Base-by-base conservation (phyloP, 169 alveolate species). In the Plasmodium reichenowi region DNA sequence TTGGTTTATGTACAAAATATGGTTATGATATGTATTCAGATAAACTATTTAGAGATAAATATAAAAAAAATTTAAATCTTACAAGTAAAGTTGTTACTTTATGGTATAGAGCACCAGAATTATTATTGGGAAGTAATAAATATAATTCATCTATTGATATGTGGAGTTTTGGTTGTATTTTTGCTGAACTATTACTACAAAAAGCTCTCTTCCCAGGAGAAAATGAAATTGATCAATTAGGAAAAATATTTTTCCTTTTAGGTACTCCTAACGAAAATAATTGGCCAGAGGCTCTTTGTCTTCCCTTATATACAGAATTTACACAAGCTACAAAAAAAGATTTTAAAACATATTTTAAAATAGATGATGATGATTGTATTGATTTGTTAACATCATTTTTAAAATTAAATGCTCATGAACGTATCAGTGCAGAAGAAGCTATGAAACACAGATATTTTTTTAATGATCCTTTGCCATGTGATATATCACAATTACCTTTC, bases 51-150 rank as follows among this genome's bases (percentile, higher is more conserved):
- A 60, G 88, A 72, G 90, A 91, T 83, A 78, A 68, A 66, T 88
- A 54, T 89, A 75, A 56, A 93, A 89, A 70, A 95, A 74, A 93
- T 85, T 95, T 93, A 32, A 96, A 92, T 83, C 83, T 96, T 90
- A 97, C 98, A 20, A 94, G 93, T 26, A 90, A 93, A 48, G 98
- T 97, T 2, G 97, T 97, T 15, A 97, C 99, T 13, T 95, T 97
- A 72, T 98, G 99, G 99, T 98, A 98, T 88, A 72, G 99, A 73
- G 96, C 99, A 2, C 99, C 99, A 0, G 99, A 98, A 94, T 97
- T 97, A 29, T 95, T 98, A 67, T 93, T 95, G 80, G 98, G 98
- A 17, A 97, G 99, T 20, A 95, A 94, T 22, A 62, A 94, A 56
- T 98, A 98, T 78, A 96, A 96, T 24, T 93, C 94, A 64, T 96